Conservation (phyloP, 2,329 filamentous ascomycete species). For the Colletotrichum zoysiae region DNA sequence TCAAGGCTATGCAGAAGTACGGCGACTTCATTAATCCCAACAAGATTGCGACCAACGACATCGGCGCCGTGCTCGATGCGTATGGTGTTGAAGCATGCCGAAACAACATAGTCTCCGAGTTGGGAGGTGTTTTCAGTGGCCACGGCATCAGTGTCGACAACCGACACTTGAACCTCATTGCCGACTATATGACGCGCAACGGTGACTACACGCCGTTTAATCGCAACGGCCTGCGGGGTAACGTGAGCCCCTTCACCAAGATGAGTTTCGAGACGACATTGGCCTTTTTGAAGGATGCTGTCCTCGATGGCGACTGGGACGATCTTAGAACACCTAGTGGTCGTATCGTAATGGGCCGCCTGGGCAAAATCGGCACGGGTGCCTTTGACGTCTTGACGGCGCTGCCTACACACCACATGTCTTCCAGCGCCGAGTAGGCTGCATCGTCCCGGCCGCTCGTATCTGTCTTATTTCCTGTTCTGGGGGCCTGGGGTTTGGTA, state of each 20-base stretch:
- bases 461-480: slow-evolving; percentile 19
- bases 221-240: slow-evolving; percentile 86
- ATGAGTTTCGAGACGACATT: slow-evolving; percentile 99
- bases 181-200: slow-evolving; percentile 96
- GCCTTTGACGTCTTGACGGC: slow-evolving; percentile 87
- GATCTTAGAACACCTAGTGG: slow-evolving; percentile 87
- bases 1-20: slow-evolving; percentile 91
- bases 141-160: slow-evolving; percentile 95
- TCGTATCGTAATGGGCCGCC: slow-evolving; percentile 86
- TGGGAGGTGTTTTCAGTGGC: slow-evolving; percentile 85
- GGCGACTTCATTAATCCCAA: slow-evolving; percentile 88
- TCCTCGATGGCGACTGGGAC: slow-evolving; percentile 91
- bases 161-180: slow-evolving; percentile 94
- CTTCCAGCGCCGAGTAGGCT: slow-evolving; percentile 32
- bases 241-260: slow-evolving; percentile 93
- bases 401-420: slow-evolving; percentile 64
- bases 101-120: slow-evolving; percentile 86
- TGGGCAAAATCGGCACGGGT: slow-evolving; percentile 89
- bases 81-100: slow-evolving; percentile 97
- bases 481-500: slow-evolving; percentile 15
- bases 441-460: neutral
- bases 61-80: slow-evolving; percentile 82
- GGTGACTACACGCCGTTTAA: slow-evolving; percentile 94
- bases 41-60: slow-evolving; percentile 91
- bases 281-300: slow-evolving; percentile 91